Evolutionary conservation across 768 basidiomycete genomes (phyloP).

Genomic region (Tephrocybe rancida): DNA sequence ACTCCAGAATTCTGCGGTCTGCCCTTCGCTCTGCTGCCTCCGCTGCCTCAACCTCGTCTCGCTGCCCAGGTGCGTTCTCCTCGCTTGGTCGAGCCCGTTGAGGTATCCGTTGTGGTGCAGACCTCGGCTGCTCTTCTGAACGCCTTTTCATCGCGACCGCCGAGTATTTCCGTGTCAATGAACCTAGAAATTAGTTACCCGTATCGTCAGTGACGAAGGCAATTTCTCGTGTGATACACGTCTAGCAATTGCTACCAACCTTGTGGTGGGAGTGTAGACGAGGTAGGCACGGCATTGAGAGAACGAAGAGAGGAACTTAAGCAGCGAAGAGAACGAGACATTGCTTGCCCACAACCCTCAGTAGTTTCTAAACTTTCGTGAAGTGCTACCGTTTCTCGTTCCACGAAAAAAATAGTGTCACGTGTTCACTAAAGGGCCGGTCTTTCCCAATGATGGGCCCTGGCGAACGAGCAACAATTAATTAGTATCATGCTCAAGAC

Average conservation of each 20-base stretch:
- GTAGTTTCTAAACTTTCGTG: slow-evolving; percentile 11
- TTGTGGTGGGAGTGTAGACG: slow-evolving; percentile 18
- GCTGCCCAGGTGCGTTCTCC: neutral
- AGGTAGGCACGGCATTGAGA: slow-evolving; percentile 10
- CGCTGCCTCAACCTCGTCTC: neutral
- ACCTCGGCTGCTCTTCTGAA: slow-evolving; percentile 17
- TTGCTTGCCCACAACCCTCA: slow-evolving; percentile 13
- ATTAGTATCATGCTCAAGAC: no score
- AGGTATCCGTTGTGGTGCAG: slow-evolving; percentile 16
- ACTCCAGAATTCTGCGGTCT: neutral
- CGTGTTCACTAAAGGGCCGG: slow-evolving; percentile 17
- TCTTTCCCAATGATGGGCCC: neutral
- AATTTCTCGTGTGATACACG: slow-evolving; percentile 4
- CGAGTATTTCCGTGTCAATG: slow-evolving; percentile 27
- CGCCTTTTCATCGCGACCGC: slow-evolving; percentile 27
- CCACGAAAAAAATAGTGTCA: slow-evolving; percentile 16
- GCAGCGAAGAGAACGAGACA: slow-evolving; percentile 32
- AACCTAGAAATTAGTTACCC: neutral
- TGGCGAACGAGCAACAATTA: no score
- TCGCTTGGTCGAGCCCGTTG: slow-evolving; percentile 6
- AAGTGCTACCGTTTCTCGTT: neutral
- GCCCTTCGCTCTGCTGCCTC: slow-evolving; percentile 5
- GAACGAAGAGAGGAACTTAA: slow-evolving; percentile 24
- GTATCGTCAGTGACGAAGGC: slow-evolving; percentile 6
- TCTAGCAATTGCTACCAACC: slow-evolving; percentile 8